Evolutionary conservation across 1,139 yeast genomes (phyloP), one percentile per base, ranked within the genome.

Genomic region (Scheffersomyces cryptocercus): DNA sequence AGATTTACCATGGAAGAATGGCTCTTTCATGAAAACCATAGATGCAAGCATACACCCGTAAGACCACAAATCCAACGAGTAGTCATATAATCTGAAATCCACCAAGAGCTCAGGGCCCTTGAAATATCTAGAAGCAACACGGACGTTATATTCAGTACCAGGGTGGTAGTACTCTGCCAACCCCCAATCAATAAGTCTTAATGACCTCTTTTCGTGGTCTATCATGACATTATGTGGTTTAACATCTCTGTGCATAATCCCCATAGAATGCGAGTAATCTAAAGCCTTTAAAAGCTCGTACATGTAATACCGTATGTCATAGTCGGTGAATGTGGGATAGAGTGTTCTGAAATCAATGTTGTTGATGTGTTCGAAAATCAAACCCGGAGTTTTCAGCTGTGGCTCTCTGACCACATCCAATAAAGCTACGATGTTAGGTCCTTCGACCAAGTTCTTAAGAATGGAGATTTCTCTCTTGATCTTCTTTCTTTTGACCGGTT

Each of bases 181-280:
- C 9, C 99, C 99, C 99, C 99, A 95, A 71, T 95, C 99, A 53
- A 95, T 95, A 51, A 95, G 78, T 52, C 97, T 79, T 53, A 95
- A 72, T 48, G 71, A 73, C 56, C 81, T 79, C 53, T 76, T 75
- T 43, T 81, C 81, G 54, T 93, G 98, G 64, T 95, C 99, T 59
- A 95, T 95, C 97, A 95, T 93, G 38, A 95, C 95, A 61, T 95
- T 95, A 63, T 95, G 98, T 28, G 99, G 99, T 66, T 95, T 95
- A 49, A 95, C 99, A 67, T 95, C 99, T 63, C 99, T 77, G 67
- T 95, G 99, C 88, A 95, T 95, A 50, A 95, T 91, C 35, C 99
- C 99, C 89, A 88, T 89, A 5, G 97, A 88, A 67, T 95, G 99
- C 38, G 95, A 87, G 64, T 81, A 95, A 66, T 95, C 97, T 50